A percentile compares a stretch with the other conserved stretches of the same genome.
Conservation (phyloP, 768 basidiomycete genomes). For the Macrolepiota dolichaula region DNA sequence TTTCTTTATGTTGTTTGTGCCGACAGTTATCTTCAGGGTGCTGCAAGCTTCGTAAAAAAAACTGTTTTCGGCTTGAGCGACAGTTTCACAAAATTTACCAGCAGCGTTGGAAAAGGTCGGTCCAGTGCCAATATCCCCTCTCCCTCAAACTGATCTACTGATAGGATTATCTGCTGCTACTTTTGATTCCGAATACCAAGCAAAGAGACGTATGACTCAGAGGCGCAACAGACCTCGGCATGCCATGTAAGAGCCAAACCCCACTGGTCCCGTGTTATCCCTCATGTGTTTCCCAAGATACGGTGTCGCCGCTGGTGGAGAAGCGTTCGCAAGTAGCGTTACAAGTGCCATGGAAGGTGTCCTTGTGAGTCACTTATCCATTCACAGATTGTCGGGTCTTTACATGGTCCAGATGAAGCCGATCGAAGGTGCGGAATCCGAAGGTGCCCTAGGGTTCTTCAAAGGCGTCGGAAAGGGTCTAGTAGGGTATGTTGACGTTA, state of each 20-base stretch:
- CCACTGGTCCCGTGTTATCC: neutral
- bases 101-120: slow-evolving; percentile 92
- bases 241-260: slow-evolving; percentile 63
- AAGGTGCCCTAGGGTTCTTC: slow-evolving; percentile 94
- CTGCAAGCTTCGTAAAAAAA: slow-evolving; percentile 98
- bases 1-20: neutral
- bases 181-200: slow-evolving; percentile 94
- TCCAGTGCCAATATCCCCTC: neutral
- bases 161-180: slow-evolving; percentile 94
- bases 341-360: slow-evolving; percentile 97
- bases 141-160: neutral
- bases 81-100: slow-evolving; percentile 96
- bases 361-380: slow-evolving; percentile 46
- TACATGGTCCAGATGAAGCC: slow-evolving; percentile 74
- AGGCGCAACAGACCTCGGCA: slow-evolving; percentile 94
- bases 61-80: slow-evolving; percentile 96
- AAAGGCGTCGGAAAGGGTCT: slow-evolving; percentile 97
- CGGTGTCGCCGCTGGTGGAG: slow-evolving; percentile 93
- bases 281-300: slow-evolving; percentile 48
- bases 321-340: slow-evolving; percentile 90
- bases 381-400: neutral
- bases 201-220: slow-evolving; percentile 81
- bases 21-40: slow-evolving; percentile 59
- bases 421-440: slow-evolving; percentile 92
- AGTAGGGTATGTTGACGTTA: slow-evolving; percentile 63